These are phyloP conservation scores for Talaromyces rugulosus DNA, from an alignment of 2,329 filamentous ascomycete genomes.

Conservation along the genomic window DNA sequence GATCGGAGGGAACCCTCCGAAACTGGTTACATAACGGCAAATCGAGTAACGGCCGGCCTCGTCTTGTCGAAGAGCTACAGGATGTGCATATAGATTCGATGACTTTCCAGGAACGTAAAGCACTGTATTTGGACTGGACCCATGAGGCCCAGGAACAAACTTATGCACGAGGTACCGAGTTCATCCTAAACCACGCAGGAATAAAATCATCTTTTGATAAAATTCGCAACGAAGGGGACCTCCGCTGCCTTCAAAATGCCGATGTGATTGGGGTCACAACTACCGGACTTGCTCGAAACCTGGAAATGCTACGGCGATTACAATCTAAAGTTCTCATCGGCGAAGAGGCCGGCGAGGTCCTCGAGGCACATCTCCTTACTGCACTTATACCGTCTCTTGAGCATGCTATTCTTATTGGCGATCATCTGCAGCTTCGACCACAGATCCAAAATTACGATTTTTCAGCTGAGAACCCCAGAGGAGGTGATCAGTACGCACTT, in stretches of 20 bases:
- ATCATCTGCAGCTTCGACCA: conserved; percentile 42
- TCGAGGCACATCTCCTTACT: conserved; percentile 40
- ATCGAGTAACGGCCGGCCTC: background rate
- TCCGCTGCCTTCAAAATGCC: conserved; percentile 32
- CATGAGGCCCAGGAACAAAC: background rate
- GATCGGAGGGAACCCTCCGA: background rate
- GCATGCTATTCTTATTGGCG: conserved; percentile 42
- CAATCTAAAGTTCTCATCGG: conserved; percentile 38
- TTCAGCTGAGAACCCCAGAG: conserved; percentile 25
- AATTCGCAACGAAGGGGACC: conserved; percentile 22
- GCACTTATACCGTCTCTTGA: conserved; percentile 39
- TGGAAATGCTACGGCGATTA: conserved; percentile 43
- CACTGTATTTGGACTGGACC: background rate
- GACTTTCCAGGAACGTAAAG: background rate
- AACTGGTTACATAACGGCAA: background rate
- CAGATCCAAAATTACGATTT: conserved; percentile 36
- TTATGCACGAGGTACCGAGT: background rate
- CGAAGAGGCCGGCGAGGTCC: conserved; percentile 43
- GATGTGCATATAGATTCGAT: background rate
- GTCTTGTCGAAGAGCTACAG: background rate
- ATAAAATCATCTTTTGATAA: conserved; percentile 16
- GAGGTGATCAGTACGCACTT: conserved; percentile 39
- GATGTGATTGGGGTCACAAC: conserved; percentile 54
- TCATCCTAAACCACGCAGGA: background rate
- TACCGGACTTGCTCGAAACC: conserved; percentile 46